phyloP scores from a whole-genome alignment of 2,329 filamentous ascomycete genomes.

The Xylogone sp. region DNA sequence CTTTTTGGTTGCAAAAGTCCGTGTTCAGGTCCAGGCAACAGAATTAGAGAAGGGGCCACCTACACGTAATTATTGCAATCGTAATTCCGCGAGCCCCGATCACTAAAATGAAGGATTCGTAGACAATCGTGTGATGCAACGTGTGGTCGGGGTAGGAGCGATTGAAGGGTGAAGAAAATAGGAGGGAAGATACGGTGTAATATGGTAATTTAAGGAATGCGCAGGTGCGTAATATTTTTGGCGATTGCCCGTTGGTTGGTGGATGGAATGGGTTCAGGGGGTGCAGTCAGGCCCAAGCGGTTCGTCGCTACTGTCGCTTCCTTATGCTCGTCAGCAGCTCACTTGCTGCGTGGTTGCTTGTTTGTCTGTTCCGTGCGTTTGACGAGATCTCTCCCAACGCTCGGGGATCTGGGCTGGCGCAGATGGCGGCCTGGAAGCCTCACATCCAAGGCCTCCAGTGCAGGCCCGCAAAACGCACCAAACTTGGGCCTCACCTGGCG shows the following conservation, averaged over 20 bases:
- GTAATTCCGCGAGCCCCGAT: background rate
- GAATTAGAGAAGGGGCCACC: background rate
- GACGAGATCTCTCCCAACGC: too few species aligned
- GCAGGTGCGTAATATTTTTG: background rate
- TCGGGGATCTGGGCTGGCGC: too few species aligned
- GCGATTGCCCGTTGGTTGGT: background rate
- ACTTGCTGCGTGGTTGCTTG: too few species aligned
- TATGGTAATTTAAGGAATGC: background rate
- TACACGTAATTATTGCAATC: background rate
- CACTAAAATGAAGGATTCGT: background rate
- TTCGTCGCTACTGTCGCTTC: too few species aligned
- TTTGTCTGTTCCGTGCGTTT: too few species aligned
- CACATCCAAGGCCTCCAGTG: background rate
- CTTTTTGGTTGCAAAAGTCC: background rate
- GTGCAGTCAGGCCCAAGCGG: too few species aligned
- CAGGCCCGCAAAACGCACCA: background rate
- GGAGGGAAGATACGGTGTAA: background rate
- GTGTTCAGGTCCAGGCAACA: background rate
- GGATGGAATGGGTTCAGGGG: too few species aligned
- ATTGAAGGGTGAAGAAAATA: background rate
- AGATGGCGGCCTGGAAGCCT: background rate
- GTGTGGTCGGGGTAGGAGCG: background rate
- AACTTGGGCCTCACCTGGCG: background rate
- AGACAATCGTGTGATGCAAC: background rate
- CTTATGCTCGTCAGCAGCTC: too few species aligned